Evolutionary conservation across 2,329 filamentous ascomycete species (phyloP), one percentile per base, ranked within the genome.

Genomic region (Apiospora phragmitis): DNA sequence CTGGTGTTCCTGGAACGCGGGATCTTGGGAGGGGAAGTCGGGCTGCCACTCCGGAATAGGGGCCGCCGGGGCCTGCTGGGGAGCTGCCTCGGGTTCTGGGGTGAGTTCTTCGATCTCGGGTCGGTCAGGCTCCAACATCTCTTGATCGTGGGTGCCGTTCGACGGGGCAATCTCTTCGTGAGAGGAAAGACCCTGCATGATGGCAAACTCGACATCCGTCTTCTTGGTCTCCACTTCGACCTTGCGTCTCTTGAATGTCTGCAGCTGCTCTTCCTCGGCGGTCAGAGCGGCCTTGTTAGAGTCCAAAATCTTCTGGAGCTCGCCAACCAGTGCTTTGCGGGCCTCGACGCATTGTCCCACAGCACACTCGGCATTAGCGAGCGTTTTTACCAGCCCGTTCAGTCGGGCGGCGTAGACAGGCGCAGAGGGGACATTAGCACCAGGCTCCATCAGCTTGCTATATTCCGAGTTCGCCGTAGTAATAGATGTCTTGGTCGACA

Each of bases 341-440:
- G 94, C 94, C 79, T 95, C 95, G 79, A 99, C 94, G 75, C 93
- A 94, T 76, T 97, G 94, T 2, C 93, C 91, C 1, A 98, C 93
- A 0, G 95, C 94, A 69, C 90, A 93, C 81, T 99, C 95, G 4
- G 96, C 96, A 73, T 90, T 93, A 26, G 94, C 94, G 24, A 99
- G 87, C 8, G 91, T 93, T 84, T 96, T 98, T 69, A 98, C 87
- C n/a, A 99, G 86, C 3, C 94, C 93, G 74, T 93, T 95, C 11
- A 99, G 88, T 38, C 94, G 92, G 18, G 95, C 95, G 1, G 96
- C 96, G 78, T 97, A 94, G 26, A 99, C 95, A 1, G 96, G 95
- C 0, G 95, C 92, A 0, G 94, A 92, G 0, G 95, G 94, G 1
- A 92, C 85, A 1, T 89, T 85, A 0, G 88, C 88, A 38, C 86